Evolutionary conservation across 345 rosid species (phyloP).

Genomic region (Brassica nigra): DNA sequence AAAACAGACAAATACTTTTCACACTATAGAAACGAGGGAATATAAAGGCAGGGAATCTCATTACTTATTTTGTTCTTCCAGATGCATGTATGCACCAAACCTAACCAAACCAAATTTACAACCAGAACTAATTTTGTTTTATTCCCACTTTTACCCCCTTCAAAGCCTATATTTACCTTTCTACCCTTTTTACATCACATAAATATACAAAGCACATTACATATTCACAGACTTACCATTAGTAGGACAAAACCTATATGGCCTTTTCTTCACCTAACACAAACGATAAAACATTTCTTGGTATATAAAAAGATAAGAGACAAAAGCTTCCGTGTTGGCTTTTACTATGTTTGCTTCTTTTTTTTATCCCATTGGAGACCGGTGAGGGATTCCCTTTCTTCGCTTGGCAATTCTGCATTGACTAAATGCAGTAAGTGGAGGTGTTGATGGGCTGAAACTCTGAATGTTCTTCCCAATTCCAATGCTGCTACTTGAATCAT

Average conservation of each 20-base stretch:
- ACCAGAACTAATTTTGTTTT: slow-evolving; percentile 30
- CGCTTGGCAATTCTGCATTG: slow-evolving; percentile 66
- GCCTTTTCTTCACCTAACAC: slow-evolving; percentile 3
- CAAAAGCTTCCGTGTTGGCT: slow-evolving; percentile 14
- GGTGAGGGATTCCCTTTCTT: slow-evolving; percentile 96
- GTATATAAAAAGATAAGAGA: slow-evolving; percentile 7
- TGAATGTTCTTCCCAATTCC: slow-evolving; percentile 51
- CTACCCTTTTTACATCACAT: slow-evolving; percentile 34
- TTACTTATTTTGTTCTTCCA: slow-evolving; percentile 22
- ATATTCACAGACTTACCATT: slow-evolving; percentile 39
- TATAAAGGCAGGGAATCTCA: slow-evolving; percentile 14
- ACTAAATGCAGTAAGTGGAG: slow-evolving; percentile 76
- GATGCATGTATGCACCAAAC: slow-evolving; percentile 33
- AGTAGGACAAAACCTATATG: slow-evolving; percentile 27
- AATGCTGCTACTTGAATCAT: slow-evolving; percentile 78
- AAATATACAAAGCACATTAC: slow-evolving; percentile 36
- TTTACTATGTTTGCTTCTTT: neutral
- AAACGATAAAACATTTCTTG: slow-evolving; percentile 5
- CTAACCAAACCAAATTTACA: slow-evolving; percentile 41
- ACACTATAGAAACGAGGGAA: neutral
- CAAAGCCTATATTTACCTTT: slow-evolving; percentile 34
- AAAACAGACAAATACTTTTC: neutral
- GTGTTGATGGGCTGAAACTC: slow-evolving; percentile 85
- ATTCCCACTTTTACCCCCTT: slow-evolving; percentile 28
- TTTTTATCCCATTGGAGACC: slow-evolving; percentile 76